Base-by-base conservation (phyloP, 441 rosid species). In the Croton laevigatus region DNA sequence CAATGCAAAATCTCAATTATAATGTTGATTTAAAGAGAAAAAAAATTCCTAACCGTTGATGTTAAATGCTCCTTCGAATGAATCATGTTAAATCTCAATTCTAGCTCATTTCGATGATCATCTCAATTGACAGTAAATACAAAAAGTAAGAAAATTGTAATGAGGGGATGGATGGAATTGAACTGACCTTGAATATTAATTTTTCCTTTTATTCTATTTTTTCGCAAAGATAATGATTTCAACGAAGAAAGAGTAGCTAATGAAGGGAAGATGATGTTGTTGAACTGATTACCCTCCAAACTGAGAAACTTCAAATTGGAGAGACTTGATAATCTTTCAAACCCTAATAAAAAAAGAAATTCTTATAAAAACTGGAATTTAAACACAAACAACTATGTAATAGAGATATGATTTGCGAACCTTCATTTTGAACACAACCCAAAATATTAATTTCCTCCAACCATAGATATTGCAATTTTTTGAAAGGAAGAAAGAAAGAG, bases 261-360 rank as follows among this genome's bases (percentile, higher is more conserved):
- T 40, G 78, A 71, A 38, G 76, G 58, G 6, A 76, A 44, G 17
- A 73, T 40, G 59, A 27, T 66, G 14, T 48, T 54, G 20, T 58
- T 53, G 40, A 37, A 37, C 6, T 37, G 4, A 37, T 6, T 37
- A 37, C 6, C 40, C 4, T 37, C 40, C 6, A 37, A 37, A 54
- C 40, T 13, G 1, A 71, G 69, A 3, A 0, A 1, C 27, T 12
- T 54, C 17, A 71, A 17, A 64, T 64, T 54, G 34, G 4, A 8
- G 4, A 20, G 57, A 3, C 22, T 27, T 32, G 16, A 38, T 40
- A 61, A 40, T 61, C 65, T 61, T 40, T 61, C 65, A 61, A 61
- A 61, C 19, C 65, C 45, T 60, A n/a, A n/a, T n/a, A n/a, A 8
- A 36, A 60, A 34, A 17, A 5, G n/a, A 7, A 3, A 36, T 36